Evolutionary conservation across 1,139 yeast genomes (phyloP), one percentile per base, ranked within the genome.

Genomic region (Meyerozyma elateridarum): DNA sequence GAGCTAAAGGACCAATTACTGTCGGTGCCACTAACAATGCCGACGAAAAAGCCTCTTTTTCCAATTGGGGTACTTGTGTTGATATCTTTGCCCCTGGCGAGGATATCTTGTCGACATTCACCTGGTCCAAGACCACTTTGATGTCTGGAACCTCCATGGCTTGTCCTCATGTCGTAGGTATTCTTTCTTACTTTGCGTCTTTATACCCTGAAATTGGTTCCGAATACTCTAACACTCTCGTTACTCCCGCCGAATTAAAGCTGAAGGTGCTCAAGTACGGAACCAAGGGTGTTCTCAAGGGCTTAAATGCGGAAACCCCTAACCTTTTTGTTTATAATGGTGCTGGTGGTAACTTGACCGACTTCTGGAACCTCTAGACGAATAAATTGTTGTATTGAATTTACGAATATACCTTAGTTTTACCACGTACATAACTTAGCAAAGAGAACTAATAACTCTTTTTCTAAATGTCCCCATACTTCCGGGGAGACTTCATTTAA

Each of bases 81-180:
- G 73, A 66, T 36, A 54, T 66, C 29, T 61, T 64, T 37, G 73
- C 71, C 26, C 73, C 73, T 5, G 73, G 73, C 35, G 62, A 56
- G 35, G 59, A 61, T 32, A 62, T 66, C 35, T 51, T 55, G 36
- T 63, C 70, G 13, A 64, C 69, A 5, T 64, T 54, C 33, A 63
- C 61, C 39, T 62, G 69, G 51, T 52, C 55, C 21, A 56, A 59
- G 31, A 49, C 63, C 32, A 54, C 62, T 19, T 31, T 37, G 17
- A 54, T 64, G 54, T 61, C 70, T 3, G 72, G 72, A 33, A 65
- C 72, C 5, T 63, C 70, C 14, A 64, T 64, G 72, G 71, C 72
- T 4, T 51, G 68, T 5, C 71, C 71, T 9, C 70, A 64, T 38
- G 56, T 65, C 32, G 55, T 64, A 31, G 71, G 72, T 8, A 58